Percentiles rank a stretch among this genome's conserved stretches.
Evolutionary conservation across 2,329 filamentous ascomycete genomes (phyloP).

Genomic region (Xylariaceae sp.): DNA sequence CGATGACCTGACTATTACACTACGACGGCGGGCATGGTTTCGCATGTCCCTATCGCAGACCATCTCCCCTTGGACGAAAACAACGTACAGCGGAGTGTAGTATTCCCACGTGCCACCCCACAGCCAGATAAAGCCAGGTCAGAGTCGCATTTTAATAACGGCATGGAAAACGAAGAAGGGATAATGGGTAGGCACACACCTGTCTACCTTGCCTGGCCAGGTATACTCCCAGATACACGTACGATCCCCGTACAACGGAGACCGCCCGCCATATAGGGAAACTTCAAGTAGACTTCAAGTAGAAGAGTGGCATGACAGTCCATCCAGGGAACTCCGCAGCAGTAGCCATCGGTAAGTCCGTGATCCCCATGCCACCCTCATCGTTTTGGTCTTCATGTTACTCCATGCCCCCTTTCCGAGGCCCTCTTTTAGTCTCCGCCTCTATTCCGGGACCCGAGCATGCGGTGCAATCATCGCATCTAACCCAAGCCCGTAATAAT

Average conservation of each 20-base stretch:
- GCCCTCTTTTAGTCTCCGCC: background rate
- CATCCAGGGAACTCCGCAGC: background rate
- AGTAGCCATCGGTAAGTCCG: background rate
- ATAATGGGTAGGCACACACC: conserved; percentile 1
- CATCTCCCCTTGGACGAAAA: conserved; percentile 1
- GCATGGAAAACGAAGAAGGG: background rate
- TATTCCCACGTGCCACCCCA: conserved; percentile 18
- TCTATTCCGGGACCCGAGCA: conserved; percentile 8
- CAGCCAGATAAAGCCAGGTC: conserved; percentile 4
- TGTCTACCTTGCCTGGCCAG: background rate
- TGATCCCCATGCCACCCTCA: background rate
- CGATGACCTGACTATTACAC: background rate
- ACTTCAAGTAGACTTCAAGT: background rate
- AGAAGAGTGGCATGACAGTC: background rate
- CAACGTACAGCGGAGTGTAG: conserved; percentile 6
- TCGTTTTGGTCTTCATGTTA: background rate
- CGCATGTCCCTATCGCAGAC: background rate
- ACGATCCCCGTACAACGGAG: background rate
- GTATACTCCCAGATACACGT: background rate
- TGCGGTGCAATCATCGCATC: conserved; percentile 11
- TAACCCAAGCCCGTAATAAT: background rate
- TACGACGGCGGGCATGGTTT: background rate
- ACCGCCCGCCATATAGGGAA: background rate
- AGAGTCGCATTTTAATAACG: background rate
- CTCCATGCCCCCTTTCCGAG: background rate